Conservation (phyloP, 2,329 filamentous ascomycete genomes). For the Coleophoma eucalyptorum region DNA sequence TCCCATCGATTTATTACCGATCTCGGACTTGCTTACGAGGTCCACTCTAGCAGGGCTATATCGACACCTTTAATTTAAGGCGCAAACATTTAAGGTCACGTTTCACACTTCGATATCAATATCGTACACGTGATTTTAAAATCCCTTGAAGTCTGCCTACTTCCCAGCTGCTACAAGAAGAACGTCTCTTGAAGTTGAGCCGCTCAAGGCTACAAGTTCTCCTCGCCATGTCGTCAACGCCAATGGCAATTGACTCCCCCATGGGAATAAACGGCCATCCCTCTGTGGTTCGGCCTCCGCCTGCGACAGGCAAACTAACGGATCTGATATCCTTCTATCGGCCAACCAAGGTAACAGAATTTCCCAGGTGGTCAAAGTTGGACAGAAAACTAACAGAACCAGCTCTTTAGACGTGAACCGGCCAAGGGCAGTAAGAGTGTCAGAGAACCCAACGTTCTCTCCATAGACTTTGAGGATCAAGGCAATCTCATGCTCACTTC, state of each 20-base stretch:
- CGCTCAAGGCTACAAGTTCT: background rate
- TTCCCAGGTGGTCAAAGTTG: background rate
- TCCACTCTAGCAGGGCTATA: too few relatives aligned
- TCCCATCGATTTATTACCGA: background rate
- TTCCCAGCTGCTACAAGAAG: too few relatives aligned
- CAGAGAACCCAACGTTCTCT: slow-evolving; percentile 65
- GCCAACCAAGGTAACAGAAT: slow-evolving; percentile 65
- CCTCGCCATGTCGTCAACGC: slow-evolving; percentile 23
- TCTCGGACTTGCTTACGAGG: background rate
- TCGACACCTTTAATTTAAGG: background rate
- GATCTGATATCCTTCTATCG: slow-evolving; percentile 77
- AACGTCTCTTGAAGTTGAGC: too few relatives aligned
- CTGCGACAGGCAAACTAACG: slow-evolving; percentile 59
- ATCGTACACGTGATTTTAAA: too few relatives aligned
- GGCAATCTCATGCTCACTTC: slow-evolving; percentile 90
- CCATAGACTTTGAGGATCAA: slow-evolving; percentile 93
- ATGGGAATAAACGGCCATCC: slow-evolving; percentile 16
- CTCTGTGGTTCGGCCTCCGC: slow-evolving; percentile 13
- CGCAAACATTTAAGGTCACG: background rate
- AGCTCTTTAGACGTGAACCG: slow-evolving; percentile 58
- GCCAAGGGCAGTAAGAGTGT: slow-evolving; percentile 25
- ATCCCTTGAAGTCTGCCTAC: too few relatives aligned
- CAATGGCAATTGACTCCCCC: slow-evolving; percentile 28
- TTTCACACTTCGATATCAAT: too few relatives aligned
- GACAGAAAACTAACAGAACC: slow-evolving; percentile 5